Evolutionary conservation across 1,139 yeast genomes (phyloP), one percentile per base, ranked within the genome.

Genomic region (Saccharomyces pastorianus): DNA sequence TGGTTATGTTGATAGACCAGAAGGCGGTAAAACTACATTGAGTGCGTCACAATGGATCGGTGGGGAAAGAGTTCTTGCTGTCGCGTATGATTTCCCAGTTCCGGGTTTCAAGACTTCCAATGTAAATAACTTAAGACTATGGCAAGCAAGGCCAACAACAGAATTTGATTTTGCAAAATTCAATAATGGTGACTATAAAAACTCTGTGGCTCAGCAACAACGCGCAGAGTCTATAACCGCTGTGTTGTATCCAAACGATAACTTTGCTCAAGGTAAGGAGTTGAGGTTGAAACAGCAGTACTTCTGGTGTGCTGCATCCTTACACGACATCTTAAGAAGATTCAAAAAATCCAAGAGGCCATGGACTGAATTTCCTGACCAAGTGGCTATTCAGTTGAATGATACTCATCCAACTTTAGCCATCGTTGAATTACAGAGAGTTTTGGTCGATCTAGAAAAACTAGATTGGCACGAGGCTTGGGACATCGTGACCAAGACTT

Each of bases 331-430:
- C 64, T 83, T 90, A 50, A 85, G 97, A 69, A 82, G 98, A 66
- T 90, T 88, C 75, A 85, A 89, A 71, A 90, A 90, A 74, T 72
- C 83, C 53, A 82, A 83, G 65, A 81, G 85, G 66, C 80, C 89
- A 52, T 90, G 96, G 96, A 68, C 76, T 48, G 89, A 85, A 67
- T 87, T 90, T 70, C 82, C 96, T 34, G 95, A 88, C 57, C 85
- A 85, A 67, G 82, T 88, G 58, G 96, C 96, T 48, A 90, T 90
- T 68, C 98, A 91, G 74, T 80, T 91, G 71, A 90, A 90, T 70
- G 98, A 90, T 69, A 90, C 98, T 14, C 98, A 90, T 69, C 98
- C 98, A 55, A 88, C 97, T 13, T 75, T 90, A 67, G 96, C 96
- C 6, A 76, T 90, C 67, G 95, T 89, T 50, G 98, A 90, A 72